Evolutionary conservation across 768 basidiomycete species (phyloP), one percentile per base, ranked within the genome.

Genomic region (Strobilomyces dryophilus): DNA sequence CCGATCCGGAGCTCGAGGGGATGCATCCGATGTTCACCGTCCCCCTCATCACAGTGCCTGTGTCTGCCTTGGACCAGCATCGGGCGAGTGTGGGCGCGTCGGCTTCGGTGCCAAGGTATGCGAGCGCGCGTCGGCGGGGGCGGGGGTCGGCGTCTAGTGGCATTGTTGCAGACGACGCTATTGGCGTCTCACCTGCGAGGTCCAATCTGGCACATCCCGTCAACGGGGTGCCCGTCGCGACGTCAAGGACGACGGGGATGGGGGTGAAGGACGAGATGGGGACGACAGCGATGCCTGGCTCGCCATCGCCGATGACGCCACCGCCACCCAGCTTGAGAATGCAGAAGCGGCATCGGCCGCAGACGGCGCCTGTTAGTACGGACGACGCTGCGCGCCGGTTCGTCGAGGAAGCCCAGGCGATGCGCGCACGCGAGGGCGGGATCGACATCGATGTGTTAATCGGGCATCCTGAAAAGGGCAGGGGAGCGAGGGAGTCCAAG

Each of bases 21-120:
- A 45, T 64, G 31, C 64, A 70, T 18, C 68, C 66, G 7, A 68
- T 70, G 66, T 70, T 68, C 20, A 60, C 59, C 0, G 57, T 68
- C 3, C 66, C 66, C 10, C 64, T 67, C n/a, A 41, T 66, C 35
- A 67, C 66, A 20, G 17, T 63, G 0, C 61, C 67, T 21, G 27
- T 43, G 20, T 24, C 62, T 12, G 18, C 49, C 5, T 21, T 47
- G 12, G 47, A 31, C 24, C 18, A 37, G 5, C 20, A 41, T 20
- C 51, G 47, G 0, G 12, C 48, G 27, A 32, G 14, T 12, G 15
- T 26, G 6, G 35, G 31, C 34, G 10, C n/a, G 24, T n/a, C 36
- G 26, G 32, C n/a, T 29, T 21, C 12, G 29, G 2, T 24, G n/a
- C 53, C 29, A 1, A 36, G 31, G 12, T 11, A 49, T 43, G 8